These are phyloP conservation scores for Glycine latifolia DNA, from an alignment of 306 rosid genomes.

Conservation along the genomic window DNA sequence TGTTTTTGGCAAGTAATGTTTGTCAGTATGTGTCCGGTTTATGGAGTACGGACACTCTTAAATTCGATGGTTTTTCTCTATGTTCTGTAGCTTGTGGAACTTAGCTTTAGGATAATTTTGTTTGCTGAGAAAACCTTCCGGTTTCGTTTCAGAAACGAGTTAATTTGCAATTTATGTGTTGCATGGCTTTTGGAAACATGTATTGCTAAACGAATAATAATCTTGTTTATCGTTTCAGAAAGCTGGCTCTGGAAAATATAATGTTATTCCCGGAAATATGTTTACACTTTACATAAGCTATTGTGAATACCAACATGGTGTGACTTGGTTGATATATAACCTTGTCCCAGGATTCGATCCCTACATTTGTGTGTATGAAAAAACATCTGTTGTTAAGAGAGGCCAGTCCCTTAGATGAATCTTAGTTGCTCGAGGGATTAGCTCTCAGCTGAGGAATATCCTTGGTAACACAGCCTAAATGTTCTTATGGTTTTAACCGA, in stretches of 20 bases:
- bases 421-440: too few species aligned
- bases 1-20: neutral
- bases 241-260: neutral
- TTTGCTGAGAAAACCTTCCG: constrained; percentile 1
- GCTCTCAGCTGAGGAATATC: too few species aligned
- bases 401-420: too few species aligned
- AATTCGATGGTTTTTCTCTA: neutral
- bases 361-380: neutral
- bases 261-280: neutral
- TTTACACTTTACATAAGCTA: constrained; percentile 9
- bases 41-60: neutral
- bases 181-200: neutral
- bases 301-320: neutral
- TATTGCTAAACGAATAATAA: neutral
- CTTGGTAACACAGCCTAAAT: neutral
- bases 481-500: neutral
- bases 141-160: neutral
- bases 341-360: too few species aligned
- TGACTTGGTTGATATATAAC: too few species aligned
- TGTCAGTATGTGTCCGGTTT: neutral
- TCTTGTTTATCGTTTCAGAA: neutral
- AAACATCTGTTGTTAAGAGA: too few species aligned
- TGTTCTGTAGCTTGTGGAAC: constrained; percentile 17
- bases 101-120: neutral
- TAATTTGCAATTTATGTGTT: neutral